Evolutionary conservation across 2,329 filamentous ascomycete genomes (phyloP).

Genomic region (Sclerotinia borealis): DNA sequence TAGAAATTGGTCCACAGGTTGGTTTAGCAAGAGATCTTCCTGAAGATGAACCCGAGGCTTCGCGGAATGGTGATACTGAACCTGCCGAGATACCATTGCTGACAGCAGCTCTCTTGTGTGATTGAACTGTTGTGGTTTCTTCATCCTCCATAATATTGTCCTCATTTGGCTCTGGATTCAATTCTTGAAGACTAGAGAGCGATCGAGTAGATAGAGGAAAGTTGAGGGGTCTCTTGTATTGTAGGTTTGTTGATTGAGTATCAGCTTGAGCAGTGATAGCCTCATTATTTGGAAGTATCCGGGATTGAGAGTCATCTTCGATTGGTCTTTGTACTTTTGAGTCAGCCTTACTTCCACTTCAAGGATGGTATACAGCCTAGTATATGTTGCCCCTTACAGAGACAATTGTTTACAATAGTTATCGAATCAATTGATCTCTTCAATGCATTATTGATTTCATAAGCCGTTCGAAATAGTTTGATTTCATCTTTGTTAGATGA

Average conservation of each 20-base stretch:
- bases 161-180: constrained; percentile 20
- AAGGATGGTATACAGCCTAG: background rate
- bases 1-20: too few species aligned
- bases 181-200: constrained; percentile 17
- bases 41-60: too few species aligned
- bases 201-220: constrained; percentile 11
- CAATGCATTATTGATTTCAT: constrained; percentile 11
- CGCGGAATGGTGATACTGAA: constrained; percentile 22
- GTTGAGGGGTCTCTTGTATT: constrained; percentile 13
- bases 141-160: constrained; percentile 24
- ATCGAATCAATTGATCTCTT: constrained; percentile 13
- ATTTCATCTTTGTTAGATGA: constrained; percentile 12
- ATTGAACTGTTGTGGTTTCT: constrained; percentile 16
- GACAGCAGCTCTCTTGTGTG: constrained; percentile 23
- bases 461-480: constrained; percentile 9
- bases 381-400: background rate
- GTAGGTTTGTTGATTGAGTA: constrained; percentile 14
- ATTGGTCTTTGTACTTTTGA: constrained; percentile 9
- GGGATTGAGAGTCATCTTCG: constrained; percentile 17
- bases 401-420: background rate
- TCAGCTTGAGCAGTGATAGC: constrained; percentile 7
- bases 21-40: too few species aligned
- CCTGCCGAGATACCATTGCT: constrained; percentile 27
- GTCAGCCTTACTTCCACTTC: constrained; percentile 15
- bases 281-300: constrained; percentile 15